Evolutionary conservation across 495 filamentous ascomycete genomes (phyloP).

Genomic region (Penicillium daleae): DNA sequence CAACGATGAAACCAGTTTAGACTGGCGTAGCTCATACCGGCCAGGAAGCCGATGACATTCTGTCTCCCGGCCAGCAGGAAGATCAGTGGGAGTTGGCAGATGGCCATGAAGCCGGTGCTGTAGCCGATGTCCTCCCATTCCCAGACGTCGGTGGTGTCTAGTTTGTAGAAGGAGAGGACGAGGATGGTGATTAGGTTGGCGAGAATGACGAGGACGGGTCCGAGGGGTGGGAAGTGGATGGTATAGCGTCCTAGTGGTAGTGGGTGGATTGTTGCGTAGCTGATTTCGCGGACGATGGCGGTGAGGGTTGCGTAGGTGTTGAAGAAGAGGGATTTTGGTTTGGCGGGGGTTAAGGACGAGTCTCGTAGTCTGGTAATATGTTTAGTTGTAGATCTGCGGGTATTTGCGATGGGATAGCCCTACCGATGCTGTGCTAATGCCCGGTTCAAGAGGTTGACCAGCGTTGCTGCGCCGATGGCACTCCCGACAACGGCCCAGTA

Average conservation of each 20-base stretch:
- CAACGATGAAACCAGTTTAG: slow-evolving; percentile 88
- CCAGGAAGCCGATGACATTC: slow-evolving; percentile 70
- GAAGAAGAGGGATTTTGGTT: slow-evolving; percentile 61
- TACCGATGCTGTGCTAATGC: slow-evolving; percentile 55
- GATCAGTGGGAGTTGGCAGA: slow-evolving; percentile 81
- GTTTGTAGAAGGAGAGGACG: slow-evolving; percentile 48
- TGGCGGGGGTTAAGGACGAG: slow-evolving; percentile 57
- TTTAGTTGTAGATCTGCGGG: background rate
- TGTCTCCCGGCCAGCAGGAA: slow-evolving; percentile 80
- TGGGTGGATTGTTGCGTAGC: slow-evolving; percentile 62
- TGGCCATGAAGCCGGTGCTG: slow-evolving; percentile 73
- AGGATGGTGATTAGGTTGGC: slow-evolving; percentile 45
- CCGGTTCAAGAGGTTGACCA: slow-evolving; percentile 53
- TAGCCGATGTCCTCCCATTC: slow-evolving; percentile 74
- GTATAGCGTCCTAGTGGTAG: slow-evolving; percentile 48
- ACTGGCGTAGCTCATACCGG: slow-evolving; percentile 71
- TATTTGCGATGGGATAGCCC: background rate
- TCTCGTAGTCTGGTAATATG: slow-evolving; percentile 30
- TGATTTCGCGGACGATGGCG: slow-evolving; percentile 67
- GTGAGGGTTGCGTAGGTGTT: slow-evolving; percentile 67
- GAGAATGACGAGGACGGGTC: slow-evolving; percentile 39
- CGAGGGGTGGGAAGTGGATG: slow-evolving; percentile 54
- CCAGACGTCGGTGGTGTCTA: slow-evolving; percentile 37
- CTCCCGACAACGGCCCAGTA: slow-evolving; percentile 67
- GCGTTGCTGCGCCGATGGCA: slow-evolving; percentile 53